Conservation (phyloP, 768 basidiomycete species). For the Suillus ampliporus region DNA sequence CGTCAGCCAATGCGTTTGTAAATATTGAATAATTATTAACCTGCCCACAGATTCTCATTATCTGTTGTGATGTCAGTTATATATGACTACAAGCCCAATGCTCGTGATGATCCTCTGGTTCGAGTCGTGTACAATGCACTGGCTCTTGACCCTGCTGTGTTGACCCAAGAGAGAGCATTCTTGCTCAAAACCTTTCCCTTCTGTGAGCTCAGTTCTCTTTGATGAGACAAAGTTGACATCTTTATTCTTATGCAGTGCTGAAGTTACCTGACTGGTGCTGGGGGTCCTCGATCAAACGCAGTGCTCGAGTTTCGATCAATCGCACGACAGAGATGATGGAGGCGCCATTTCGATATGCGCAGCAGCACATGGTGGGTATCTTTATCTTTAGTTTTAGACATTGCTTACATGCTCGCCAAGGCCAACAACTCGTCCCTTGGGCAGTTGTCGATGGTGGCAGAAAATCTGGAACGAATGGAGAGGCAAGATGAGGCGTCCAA, state of each 20-base stretch:
- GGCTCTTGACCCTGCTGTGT: neutral
- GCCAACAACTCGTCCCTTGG: neutral
- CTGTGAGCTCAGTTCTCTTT: neutral
- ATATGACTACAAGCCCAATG: constrained; percentile 42
- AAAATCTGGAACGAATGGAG: constrained; percentile 23
- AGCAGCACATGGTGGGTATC: constrained; percentile 9
- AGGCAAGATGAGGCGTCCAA: constrained; percentile 7
- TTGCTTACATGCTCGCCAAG: no score
- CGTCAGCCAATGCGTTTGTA: neutral
- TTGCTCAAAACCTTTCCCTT: constrained; percentile 6
- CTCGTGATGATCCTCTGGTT: constrained; percentile 40
- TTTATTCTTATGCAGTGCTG: neutral
- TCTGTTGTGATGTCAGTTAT: constrained; percentile 30
- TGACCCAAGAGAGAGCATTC: constrained; percentile 9
- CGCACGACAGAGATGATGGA: constrained; percentile 8
- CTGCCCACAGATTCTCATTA: neutral
- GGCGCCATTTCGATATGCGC: constrained; percentile 8
- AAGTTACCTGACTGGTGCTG: constrained; percentile 39
- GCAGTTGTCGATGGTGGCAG: constrained; percentile 25
- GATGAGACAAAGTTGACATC: no score
- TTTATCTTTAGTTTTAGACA: no score
- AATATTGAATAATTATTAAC: neutral
- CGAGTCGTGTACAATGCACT: constrained; percentile 28
- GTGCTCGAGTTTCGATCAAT: neutral
- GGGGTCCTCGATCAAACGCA: constrained; percentile 37